Evolutionary conservation across 805 yeast species (phyloP).

Genomic region (Metschnikowia cubensis): DNA sequence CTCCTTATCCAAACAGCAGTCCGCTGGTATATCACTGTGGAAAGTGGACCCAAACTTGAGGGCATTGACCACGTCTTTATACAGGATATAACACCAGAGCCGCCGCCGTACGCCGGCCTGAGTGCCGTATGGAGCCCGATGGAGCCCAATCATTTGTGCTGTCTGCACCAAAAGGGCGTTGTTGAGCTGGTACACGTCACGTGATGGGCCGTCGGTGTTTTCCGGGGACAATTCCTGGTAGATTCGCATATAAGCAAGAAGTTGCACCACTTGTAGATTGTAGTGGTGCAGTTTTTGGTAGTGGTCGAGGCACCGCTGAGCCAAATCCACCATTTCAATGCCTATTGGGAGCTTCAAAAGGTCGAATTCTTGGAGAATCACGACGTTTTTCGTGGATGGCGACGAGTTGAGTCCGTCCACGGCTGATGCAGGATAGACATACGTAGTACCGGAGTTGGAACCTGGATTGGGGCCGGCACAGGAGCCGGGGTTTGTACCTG

Average conservation of each 20-base stretch:
- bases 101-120: conserved; percentile 13
- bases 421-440: background rate
- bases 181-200: conserved; percentile 16
- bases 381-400: background rate
- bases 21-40: conserved; percentile 8
- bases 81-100: conserved; percentile 15
- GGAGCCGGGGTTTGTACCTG: too few relatives aligned
- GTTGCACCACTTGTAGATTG: conserved; percentile 12
- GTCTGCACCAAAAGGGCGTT: conserved; percentile 16
- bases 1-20: conserved; percentile 9
- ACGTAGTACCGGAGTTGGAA: background rate
- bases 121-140: conserved; percentile 15
- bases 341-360: conserved; percentile 15
- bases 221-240: conserved; percentile 18
- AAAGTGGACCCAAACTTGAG: conserved; percentile 15
- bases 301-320: conserved; percentile 15
- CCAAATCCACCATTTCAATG: conserved; percentile 16
- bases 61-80: conserved; percentile 12
- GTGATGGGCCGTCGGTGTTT: conserved; percentile 17
- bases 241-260: conserved; percentile 10
- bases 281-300: conserved; percentile 11
- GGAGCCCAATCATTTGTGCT: conserved; percentile 15
- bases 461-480: too few relatives aligned
- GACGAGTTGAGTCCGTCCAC: background rate
- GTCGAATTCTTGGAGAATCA: background rate